phyloP scores from a whole-genome alignment of 2,329 filamentous ascomycete genomes.

The Calonectria pseudoturangicola region DNA sequence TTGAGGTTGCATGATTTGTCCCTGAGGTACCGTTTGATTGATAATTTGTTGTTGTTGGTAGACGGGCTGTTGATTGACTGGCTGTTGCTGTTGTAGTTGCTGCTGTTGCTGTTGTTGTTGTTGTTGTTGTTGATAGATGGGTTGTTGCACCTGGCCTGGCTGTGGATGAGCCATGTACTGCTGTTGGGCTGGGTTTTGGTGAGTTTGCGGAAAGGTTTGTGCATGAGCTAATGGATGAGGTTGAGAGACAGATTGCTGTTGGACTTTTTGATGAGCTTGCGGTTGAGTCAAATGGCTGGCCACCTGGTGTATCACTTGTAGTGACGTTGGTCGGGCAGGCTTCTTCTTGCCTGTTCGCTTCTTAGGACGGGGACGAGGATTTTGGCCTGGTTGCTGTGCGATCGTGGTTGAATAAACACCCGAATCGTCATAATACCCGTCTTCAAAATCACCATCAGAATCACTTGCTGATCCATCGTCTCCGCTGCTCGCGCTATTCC shows the following conservation, averaged over 20 bases:
- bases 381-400: slow-evolving; percentile 15
- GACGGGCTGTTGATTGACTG: neutral
- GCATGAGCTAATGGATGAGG: neutral
- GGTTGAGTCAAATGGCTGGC: neutral
- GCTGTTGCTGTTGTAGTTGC: slow-evolving; percentile 33
- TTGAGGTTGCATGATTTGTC: neutral
- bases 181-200: slow-evolving; percentile 1
- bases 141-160: neutral
- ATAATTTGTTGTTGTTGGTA: slow-evolving; percentile 15
- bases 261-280: neutral
- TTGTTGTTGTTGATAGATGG: neutral
- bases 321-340: neutral
- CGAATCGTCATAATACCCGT: slow-evolving; percentile 12
- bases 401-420: neutral
- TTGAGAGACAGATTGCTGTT: neutral
- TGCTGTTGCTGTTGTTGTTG: slow-evolving; percentile 33
- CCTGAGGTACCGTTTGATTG: neutral
- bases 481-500: slow-evolving; percentile 27
- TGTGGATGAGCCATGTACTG: neutral
- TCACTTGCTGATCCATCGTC: slow-evolving; percentile 29
- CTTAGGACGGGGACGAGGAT: neutral
- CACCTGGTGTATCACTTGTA: neutral
- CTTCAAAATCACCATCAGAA: slow-evolving; percentile 31
- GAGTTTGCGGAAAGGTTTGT: neutral
- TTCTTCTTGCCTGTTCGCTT: neutral